Evolutionary conservation across 768 basidiomycete species (phyloP), one percentile per base, ranked within the genome.

Genomic region (Roridomyces roridus): DNA sequence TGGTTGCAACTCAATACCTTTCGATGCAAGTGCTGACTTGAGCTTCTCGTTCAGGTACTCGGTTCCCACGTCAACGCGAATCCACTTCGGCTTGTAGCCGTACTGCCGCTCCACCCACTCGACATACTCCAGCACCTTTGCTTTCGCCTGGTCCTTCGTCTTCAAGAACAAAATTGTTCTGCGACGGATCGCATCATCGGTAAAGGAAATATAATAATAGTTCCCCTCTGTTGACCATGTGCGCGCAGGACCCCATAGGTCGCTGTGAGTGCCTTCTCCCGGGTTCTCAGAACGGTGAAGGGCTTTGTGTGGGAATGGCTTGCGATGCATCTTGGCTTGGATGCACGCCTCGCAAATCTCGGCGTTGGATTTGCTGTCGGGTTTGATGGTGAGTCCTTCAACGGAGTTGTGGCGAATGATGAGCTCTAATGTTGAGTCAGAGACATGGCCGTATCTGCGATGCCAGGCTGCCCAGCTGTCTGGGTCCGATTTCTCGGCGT

Each of bases 1-100:
- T 0, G 59, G 57, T 10, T 77, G 68, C 0, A 74, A 49, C 0
- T 65, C 64, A 3, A 75, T 74, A 0, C 76, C 74, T 1, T 65
- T 57, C 0, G 50, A 10, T 0, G 24, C 46, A 24, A 66, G 66
- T 51, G 68, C 73, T 0, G 42, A 14, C 28, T 56, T 61, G 8
- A 74, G 20, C 8, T 55, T 35, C 0, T 42, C 46, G 29, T 75
- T 74, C 0, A 74, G 18, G 6, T 72, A 66, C 51, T 77, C 73
- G 2, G 50, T 63, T 0, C 72, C 72, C 55, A 71, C 74, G 36
- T 76, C 69, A 0, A 67, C 57, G 29, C 29, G 7, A 31, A 72
- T 46, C 0, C 14, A 52, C 24, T 42, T 65, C 0, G 47, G 47
- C 31, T n/a, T 49, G 23, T 23, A 49, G 7, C 24, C 24, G 17